Percentiles rank a stretch among this genome's conserved stretches.
phyloP scores from a whole-genome alignment of 2,329 filamentous ascomycete species.

The Colletotrichum sp. region DNA sequence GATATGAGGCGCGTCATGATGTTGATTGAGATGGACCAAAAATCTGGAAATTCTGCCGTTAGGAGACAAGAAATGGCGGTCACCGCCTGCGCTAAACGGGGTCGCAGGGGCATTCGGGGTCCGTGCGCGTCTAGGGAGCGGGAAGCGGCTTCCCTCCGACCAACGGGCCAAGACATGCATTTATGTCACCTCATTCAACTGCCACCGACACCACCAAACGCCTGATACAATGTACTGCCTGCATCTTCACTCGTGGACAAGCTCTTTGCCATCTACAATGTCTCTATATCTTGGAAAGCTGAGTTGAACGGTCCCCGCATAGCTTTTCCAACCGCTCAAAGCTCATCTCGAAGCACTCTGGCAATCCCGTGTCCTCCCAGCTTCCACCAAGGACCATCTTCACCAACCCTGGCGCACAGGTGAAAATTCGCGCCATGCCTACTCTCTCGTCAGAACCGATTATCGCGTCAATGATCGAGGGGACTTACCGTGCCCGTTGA shows the following conservation, averaged over 20 bases:
- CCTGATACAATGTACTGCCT: neutral
- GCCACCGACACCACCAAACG: neutral
- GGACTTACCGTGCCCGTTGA: slow-evolving; percentile 34
- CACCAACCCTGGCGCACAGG: slow-evolving; percentile 46
- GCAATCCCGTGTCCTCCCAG: slow-evolving; percentile 40
- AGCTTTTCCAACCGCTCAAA: neutral
- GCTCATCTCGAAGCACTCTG: slow-evolving; percentile 21
- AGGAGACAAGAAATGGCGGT: neutral
- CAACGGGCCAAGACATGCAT: neutral
- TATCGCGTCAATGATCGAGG: neutral
- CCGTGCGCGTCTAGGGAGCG: neutral
- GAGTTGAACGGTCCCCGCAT: too few relatives aligned
- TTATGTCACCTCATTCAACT: neutral
- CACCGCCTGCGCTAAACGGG: neutral
- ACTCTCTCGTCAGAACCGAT: neutral
- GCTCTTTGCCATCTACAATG: neutral
- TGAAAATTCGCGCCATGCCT: slow-evolving; percentile 49
- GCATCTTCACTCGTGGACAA: neutral
- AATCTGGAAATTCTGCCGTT: slow-evolving; percentile 17
- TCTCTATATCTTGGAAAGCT: neutral
- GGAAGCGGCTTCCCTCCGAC: neutral
- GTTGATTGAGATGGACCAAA: neutral
- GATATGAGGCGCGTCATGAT: neutral
- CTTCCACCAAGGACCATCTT: slow-evolving; percentile 42
- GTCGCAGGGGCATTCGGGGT: neutral